phyloP scores from a whole-genome alignment of 345 rosid species.

The Microthlaspi erraticum region DNA sequence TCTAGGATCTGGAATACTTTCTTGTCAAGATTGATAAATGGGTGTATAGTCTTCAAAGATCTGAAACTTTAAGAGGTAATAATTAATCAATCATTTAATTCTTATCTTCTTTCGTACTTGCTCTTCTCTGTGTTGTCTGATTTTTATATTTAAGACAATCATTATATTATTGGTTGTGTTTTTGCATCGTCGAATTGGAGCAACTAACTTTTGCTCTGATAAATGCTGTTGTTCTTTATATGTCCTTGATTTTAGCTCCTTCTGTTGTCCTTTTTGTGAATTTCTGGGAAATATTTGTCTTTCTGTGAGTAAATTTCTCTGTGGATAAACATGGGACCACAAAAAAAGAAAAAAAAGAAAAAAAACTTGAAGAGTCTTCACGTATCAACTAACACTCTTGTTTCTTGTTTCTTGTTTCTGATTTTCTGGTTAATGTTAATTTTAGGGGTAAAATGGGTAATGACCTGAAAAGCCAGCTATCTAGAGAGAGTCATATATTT shows the following conservation, averaged over 20 bases:
- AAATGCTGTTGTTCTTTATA: conserved; percentile 1
- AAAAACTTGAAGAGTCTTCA: not conserved
- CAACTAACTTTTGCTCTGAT: not conserved
- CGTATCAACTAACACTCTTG: not conserved
- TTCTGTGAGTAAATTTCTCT: conserved; percentile 20
- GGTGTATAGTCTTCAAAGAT: conserved; percentile 50
- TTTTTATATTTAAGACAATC: conserved; percentile 14
- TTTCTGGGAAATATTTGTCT: conserved; percentile 28
- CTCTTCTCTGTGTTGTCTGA: conserved; percentile 21
- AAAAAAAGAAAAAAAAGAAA: not conserved
- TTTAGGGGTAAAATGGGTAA: conserved; percentile 57
- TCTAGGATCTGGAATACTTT: conserved; percentile 56
- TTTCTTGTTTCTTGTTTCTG: not conserved
- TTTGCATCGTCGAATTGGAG: conserved; percentile 8
- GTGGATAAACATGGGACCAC: conserved; percentile 41
- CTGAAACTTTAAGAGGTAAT: conserved; percentile 54
- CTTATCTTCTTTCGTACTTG: conserved; percentile 19
- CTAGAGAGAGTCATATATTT: conserved; percentile 67
- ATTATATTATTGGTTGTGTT: conserved; percentile 33
- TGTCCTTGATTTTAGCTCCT: conserved; percentile 32
- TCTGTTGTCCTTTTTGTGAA: conserved; percentile 26
- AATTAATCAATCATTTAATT: conserved; percentile 21
- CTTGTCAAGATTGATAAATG: conserved; percentile 30
- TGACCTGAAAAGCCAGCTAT: conserved; percentile 70
- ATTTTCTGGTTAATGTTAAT: not conserved